A percentile compares a stretch with the other conserved stretches of the same genome.
Evolutionary conservation across 257 asterid species (phyloP).

Genomic region (Buddleja alternifolia): DNA sequence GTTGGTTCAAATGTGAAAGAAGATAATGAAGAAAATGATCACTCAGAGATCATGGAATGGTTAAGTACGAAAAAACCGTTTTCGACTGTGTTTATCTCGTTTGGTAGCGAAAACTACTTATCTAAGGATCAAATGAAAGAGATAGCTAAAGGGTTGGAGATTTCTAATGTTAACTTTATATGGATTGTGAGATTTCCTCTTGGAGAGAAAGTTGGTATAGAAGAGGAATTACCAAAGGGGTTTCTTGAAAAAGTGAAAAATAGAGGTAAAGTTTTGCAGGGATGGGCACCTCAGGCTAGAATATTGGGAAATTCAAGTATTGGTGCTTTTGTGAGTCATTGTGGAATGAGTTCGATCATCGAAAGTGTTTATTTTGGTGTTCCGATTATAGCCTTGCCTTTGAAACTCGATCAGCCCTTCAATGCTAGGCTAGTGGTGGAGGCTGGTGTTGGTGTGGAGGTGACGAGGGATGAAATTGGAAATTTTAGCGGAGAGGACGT

Average conservation of each 20-base stretch:
- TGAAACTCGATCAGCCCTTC: constrained; percentile 40
- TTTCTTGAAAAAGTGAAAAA: constrained; percentile 43
- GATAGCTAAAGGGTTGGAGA: constrained; percentile 45
- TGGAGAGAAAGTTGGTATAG: constrained; percentile 12
- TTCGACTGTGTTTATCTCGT: constrained; percentile 47
- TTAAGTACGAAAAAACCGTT: constrained; percentile 23
- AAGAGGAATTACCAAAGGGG: constrained; percentile 38
- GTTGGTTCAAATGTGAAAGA: constrained; percentile 43
- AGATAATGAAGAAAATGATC: not conserved
- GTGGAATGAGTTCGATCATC: constrained; percentile 48
- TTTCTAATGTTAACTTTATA: constrained; percentile 39
- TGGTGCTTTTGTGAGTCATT: constrained; percentile 50
- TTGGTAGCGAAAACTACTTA: constrained; percentile 54
- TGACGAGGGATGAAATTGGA: constrained; percentile 31
- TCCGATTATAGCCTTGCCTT: constrained; percentile 38
- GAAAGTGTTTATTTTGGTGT: constrained; percentile 44
- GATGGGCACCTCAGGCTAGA: constrained; percentile 51
- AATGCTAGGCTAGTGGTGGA: constrained; percentile 36
- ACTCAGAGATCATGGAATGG: constrained; percentile 42
- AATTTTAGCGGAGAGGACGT: constrained; percentile 31
- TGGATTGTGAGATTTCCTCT: constrained; percentile 50
- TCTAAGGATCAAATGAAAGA: constrained; percentile 38
- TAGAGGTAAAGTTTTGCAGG: constrained; percentile 38
- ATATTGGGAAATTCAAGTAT: constrained; percentile 39
- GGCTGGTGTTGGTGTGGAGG: constrained; percentile 47